Conservation (phyloP, 2,329 filamentous ascomycete genomes). For the Immersiporthe knoxdaviesiana region DNA sequence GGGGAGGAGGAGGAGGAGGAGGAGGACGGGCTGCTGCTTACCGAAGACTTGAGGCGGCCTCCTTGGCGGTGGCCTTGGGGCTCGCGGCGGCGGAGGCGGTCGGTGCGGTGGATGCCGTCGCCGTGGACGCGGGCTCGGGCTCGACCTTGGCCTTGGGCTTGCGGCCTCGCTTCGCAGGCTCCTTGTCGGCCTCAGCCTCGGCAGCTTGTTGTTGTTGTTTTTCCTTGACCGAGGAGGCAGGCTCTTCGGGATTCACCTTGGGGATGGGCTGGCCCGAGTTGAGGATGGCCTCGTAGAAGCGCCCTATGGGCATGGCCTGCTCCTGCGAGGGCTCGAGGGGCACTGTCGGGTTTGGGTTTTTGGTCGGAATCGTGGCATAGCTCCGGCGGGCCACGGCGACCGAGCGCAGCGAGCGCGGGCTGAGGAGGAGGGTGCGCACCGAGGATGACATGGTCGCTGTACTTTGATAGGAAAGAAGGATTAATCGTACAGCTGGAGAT, state of each 20-base stretch:
- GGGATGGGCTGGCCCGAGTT: constrained; percentile 48
- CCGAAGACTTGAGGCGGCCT: constrained; percentile 25
- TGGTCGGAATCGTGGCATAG: constrained; percentile 37
- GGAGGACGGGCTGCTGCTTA: constrained; percentile 19
- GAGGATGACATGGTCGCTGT: constrained; percentile 24
- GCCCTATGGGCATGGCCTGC: constrained; percentile 56
- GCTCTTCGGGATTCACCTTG: constrained; percentile 48
- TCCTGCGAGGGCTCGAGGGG: constrained; percentile 38
- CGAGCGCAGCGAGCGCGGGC: constrained; percentile 37
- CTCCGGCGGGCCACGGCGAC: constrained; percentile 23
- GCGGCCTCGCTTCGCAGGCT: constrained; percentile 32
- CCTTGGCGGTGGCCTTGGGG: constrained; percentile 29
- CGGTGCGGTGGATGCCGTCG: constrained; percentile 21
- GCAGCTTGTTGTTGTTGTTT: constrained; percentile 10
- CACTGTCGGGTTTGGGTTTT: constrained; percentile 35
- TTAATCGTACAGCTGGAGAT: background rate
- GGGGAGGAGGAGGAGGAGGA: constrained; percentile 17
- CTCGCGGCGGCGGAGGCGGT: constrained; percentile 27
- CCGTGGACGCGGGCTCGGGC: constrained; percentile 24
- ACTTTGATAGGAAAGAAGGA: too few relatives aligned
- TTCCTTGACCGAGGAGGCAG: constrained; percentile 44
- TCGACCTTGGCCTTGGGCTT: constrained; percentile 30
- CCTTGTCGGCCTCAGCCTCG: constrained; percentile 27
- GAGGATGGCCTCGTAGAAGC: constrained; percentile 63
- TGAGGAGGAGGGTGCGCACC: constrained; percentile 35